phyloP scores from a whole-genome alignment of 768 basidiomycete genomes.

The Boletales sp. region DNA sequence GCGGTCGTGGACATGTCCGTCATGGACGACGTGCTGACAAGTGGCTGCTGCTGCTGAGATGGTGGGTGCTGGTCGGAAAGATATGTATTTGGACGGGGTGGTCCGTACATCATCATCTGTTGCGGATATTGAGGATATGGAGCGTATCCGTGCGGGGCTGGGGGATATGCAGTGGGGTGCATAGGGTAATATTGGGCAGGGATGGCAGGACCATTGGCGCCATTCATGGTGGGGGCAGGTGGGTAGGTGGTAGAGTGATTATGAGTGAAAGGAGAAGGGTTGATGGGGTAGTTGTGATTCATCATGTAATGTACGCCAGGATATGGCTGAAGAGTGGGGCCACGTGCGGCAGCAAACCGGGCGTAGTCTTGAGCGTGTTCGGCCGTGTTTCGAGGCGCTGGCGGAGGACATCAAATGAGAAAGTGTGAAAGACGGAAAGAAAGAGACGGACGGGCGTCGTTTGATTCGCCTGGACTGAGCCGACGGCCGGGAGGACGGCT shows the following conservation, averaged over 20 bases:
- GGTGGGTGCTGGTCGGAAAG: slow-evolving; percentile 33
- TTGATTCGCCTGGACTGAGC: slow-evolving; percentile 21
- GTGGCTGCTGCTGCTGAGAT: slow-evolving; percentile 23
- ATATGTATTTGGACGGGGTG: slow-evolving; percentile 35
- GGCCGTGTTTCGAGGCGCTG: slow-evolving; percentile 16
- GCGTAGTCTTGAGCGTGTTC: slow-evolving; percentile 24
- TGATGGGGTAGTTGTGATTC: slow-evolving; percentile 68
- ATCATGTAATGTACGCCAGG: slow-evolving; percentile 56
- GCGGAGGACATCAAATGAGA: slow-evolving; percentile 9
- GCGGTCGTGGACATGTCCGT: slow-evolving; percentile 31
- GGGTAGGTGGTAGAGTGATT: slow-evolving; percentile 37
- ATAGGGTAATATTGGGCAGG: slow-evolving; percentile 54
- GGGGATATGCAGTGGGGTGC: slow-evolving; percentile 50
- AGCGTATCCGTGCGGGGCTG: slow-evolving; percentile 40
- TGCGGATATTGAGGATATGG: slow-evolving; percentile 55
- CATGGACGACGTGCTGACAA: slow-evolving; percentile 33
- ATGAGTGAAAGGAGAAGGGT: slow-evolving; percentile 49
- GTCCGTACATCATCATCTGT: slow-evolving; percentile 69
- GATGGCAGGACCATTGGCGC: slow-evolving; percentile 37
- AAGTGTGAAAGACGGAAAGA: background rate
- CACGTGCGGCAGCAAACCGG: slow-evolving; percentile 37
- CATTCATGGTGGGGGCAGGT: slow-evolving; percentile 33
- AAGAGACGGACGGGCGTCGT: slow-evolving; percentile 16
- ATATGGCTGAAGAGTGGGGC: slow-evolving; percentile 49
- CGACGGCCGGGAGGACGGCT: slow-evolving; percentile 27